phyloP scores from a whole-genome alignment of 371 early-diverging fungal genomes.

The Mortierella sp. region DNA sequence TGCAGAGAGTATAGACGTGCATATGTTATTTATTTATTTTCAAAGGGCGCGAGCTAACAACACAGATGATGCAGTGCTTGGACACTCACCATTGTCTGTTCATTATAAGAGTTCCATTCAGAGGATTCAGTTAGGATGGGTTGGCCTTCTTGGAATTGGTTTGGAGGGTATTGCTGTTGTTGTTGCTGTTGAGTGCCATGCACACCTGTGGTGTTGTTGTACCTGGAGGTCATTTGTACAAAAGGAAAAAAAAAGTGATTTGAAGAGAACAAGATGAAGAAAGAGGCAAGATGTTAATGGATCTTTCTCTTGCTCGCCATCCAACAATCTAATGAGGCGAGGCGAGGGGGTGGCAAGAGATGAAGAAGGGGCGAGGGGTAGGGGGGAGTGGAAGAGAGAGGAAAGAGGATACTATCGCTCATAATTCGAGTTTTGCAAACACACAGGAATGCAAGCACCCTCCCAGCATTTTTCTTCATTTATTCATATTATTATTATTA shows the following conservation, averaged over 20 bases:
- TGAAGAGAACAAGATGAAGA: neutral
- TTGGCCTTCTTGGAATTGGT: conserved; percentile 41
- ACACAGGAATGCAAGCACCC: neutral
- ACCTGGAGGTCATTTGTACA: conserved; percentile 17
- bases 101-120: conserved; percentile 33
- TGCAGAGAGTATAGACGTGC: neutral
- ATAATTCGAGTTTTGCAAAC: neutral
- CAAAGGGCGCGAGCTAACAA: neutral
- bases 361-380: neutral
- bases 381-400: neutral
- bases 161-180: conserved; percentile 12
- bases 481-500: too few species aligned
- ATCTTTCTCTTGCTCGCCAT: neutral
- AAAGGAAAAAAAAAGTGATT: neutral
- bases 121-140: conserved; percentile 15
- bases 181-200: conserved; percentile 21
- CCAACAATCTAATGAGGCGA: conserved; percentile 7
- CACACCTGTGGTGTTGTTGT: conserved; percentile 4
- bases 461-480: neutral
- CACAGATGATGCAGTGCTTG: neutral
- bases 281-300: neutral
- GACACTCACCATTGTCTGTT: conserved; percentile 21
- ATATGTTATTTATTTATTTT: conserved; percentile 6
- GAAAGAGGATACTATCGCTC: conserved; percentile 1
- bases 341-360: conserved; percentile 3